Evolutionary conservation across 768 basidiomycete genomes (phyloP).

Genomic region (Naganishia antarctica): DNA sequence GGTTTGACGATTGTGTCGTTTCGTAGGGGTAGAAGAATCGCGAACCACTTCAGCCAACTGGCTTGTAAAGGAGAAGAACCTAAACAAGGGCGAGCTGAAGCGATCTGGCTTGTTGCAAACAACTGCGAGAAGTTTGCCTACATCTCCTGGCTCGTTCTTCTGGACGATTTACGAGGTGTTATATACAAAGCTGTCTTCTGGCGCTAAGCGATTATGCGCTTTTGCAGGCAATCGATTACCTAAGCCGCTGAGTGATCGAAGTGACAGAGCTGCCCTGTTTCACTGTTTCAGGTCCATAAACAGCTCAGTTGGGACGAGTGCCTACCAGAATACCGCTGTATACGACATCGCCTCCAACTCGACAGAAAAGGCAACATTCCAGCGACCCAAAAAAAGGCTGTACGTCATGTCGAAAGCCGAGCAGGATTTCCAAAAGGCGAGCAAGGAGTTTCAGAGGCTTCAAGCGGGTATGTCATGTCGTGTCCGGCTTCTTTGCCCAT

Average conservation of each 20-base stretch:
- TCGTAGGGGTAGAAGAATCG: no score
- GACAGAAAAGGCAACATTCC: no score
- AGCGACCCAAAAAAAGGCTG: neutral
- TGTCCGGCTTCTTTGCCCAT: neutral
- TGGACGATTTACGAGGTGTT: no score
- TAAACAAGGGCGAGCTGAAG: neutral
- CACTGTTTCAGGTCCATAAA: neutral
- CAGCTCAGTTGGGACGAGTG: no score
- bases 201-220: neutral
- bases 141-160: no score
- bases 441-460: conserved; percentile 72
- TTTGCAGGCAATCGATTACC: neutral
- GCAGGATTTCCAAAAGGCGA: conserved; percentile 58
- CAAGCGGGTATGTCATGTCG: conserved; percentile 53
- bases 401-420: conserved; percentile 13
- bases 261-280: neutral
- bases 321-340: no score
- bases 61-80: neutral
- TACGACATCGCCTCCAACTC: no score
- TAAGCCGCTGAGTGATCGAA: neutral
- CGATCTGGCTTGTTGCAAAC: neutral
- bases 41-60: neutral
- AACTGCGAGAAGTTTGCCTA: no score
- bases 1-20: neutral
- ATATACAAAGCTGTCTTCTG: no score